These are phyloP conservation scores for Fusarium nurragi DNA, from an alignment of 2,329 filamentous ascomycete genomes.

Conservation along the genomic window DNA sequence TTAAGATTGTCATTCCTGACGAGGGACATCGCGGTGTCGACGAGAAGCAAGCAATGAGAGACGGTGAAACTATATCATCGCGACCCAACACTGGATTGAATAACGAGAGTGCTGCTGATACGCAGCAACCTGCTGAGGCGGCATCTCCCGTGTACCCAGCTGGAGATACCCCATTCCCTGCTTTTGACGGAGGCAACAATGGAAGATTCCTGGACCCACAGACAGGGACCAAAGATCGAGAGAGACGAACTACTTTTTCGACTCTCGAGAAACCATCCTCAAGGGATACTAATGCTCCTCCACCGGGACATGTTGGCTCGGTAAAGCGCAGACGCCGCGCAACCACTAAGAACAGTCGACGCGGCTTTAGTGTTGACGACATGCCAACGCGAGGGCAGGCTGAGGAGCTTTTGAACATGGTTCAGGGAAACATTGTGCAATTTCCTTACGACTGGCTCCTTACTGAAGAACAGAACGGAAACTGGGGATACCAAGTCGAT, in stretches of 20 bases:
- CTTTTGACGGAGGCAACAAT: conserved; percentile 53
- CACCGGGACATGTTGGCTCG: conserved; percentile 55
- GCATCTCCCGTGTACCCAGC: conserved; percentile 55
- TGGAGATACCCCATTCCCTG: conserved; percentile 59
- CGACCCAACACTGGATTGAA: conserved; percentile 34
- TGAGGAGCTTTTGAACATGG: conserved; percentile 80
- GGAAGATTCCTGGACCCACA: conserved; percentile 48
- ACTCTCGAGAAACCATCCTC: conserved; percentile 59
- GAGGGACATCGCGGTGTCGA: conserved; percentile 44
- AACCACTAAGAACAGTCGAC: conserved; percentile 74
- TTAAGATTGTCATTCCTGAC: conserved; percentile 47
- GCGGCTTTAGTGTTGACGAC: conserved; percentile 75
- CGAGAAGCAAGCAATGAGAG: conserved; percentile 55
- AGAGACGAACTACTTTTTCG: conserved; percentile 67
- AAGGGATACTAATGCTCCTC: conserved; percentile 46
- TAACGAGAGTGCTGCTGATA: conserved; percentile 40
- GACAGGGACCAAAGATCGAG: conserved; percentile 52
- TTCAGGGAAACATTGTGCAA: conserved; percentile 88
- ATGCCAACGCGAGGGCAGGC: conserved; percentile 79
- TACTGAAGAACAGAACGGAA: conserved; percentile 89
- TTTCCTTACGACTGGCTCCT: conserved; percentile 98
- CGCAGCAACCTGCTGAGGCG: conserved; percentile 47
- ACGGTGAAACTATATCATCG: conserved; percentile 27
- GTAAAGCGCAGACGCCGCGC: conserved; percentile 72
- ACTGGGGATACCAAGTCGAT: conserved; percentile 97